A percentile compares a stretch with the other conserved stretches of the same genome.
phyloP scores from a whole-genome alignment of 495 filamentous ascomycete genomes.

The Aspergillus wentii region DNA sequence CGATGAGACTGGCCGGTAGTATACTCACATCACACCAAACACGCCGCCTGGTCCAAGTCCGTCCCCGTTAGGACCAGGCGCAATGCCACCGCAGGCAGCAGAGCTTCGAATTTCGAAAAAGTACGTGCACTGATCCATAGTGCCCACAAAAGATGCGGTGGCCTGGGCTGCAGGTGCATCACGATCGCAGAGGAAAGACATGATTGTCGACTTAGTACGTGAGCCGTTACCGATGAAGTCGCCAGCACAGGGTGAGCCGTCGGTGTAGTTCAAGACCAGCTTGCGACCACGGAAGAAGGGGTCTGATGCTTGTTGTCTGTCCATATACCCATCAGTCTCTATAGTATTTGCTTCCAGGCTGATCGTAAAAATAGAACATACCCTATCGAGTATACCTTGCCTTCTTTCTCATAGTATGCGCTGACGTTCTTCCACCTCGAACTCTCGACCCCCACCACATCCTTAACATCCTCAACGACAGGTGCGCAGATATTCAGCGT shows the following conservation, averaged over 20 bases:
- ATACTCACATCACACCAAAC: slow-evolving; percentile 82
- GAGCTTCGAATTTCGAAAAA: slow-evolving; percentile 91
- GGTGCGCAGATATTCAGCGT: slow-evolving; percentile 91
- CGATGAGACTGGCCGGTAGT: background rate
- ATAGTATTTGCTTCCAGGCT: background rate
- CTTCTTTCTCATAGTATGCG: slow-evolving; percentile 76
- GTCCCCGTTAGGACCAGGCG: slow-evolving; percentile 53
- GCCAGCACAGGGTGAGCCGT: slow-evolving; percentile 72
- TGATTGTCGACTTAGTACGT: slow-evolving; percentile 76
- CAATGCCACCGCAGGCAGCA: slow-evolving; percentile 73
- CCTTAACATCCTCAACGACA: slow-evolving; percentile 69
- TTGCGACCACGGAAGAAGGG: slow-evolving; percentile 82
- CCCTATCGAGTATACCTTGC: slow-evolving; percentile 81
- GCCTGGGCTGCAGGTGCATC: slow-evolving; percentile 58
- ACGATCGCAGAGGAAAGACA: slow-evolving; percentile 90
- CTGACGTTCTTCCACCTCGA: slow-evolving; percentile 73
- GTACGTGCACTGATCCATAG: slow-evolving; percentile 89
- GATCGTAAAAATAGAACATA: slow-evolving; percentile 31
- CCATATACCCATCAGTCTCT: background rate
- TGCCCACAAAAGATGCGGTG: slow-evolving; percentile 74
- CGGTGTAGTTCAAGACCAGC: slow-evolving; percentile 85
- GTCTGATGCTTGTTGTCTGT: slow-evolving; percentile 64
- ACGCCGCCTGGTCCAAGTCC: slow-evolving; percentile 81
- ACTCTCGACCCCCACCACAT: slow-evolving; percentile 65
- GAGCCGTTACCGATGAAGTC: slow-evolving; percentile 31